Percentiles rank a stretch among this genome's conserved stretches.
These are phyloP conservation scores for Neoascochyta sp. DNA, from an alignment of 2,329 filamentous ascomycete species.

Conservation along the genomic window DNA sequence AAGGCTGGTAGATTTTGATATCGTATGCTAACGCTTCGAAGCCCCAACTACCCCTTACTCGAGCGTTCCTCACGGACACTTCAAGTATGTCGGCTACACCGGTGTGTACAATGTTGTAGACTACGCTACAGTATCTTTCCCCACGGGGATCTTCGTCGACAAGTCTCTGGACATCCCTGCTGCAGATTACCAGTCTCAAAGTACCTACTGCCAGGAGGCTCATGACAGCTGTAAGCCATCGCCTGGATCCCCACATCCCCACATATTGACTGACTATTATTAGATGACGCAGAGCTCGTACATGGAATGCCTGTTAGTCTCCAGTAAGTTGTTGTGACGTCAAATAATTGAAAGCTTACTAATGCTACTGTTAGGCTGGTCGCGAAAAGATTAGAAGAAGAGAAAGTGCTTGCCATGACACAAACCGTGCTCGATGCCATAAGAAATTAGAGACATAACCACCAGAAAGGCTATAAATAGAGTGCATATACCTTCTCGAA, in stretches of 20 bases:
- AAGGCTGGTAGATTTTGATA: too few species aligned
- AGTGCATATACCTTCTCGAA: too few species aligned
- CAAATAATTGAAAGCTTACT: neutral
- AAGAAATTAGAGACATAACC: too few species aligned
- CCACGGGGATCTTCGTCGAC: slow-evolving; percentile 40
- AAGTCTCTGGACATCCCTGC: slow-evolving; percentile 35
- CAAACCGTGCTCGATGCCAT: slow-evolving; percentile 32
- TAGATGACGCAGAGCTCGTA: slow-evolving; percentile 38
- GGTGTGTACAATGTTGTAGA: slow-evolving; percentile 50
- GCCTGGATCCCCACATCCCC: too few species aligned
- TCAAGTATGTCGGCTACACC: slow-evolving; percentile 47
- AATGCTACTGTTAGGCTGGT: slow-evolving; percentile 24
- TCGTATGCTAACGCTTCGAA: slow-evolving; percentile 15
- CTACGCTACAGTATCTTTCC: slow-evolving; percentile 47
- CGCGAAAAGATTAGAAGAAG: slow-evolving; percentile 41
- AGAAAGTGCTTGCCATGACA: slow-evolving; percentile 43
- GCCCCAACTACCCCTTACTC: slow-evolving; percentile 47
- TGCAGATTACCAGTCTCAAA: slow-evolving; percentile 26
- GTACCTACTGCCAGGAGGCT: slow-evolving; percentile 40
- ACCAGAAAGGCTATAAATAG: too few species aligned
- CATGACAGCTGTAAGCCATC: slow-evolving; percentile 40
- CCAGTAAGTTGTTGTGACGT: slow-evolving; percentile 23
- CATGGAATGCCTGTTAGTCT: slow-evolving; percentile 45
- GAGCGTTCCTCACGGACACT: slow-evolving; percentile 41
- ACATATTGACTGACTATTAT: slow-evolving; percentile 1